Percentiles rank a stretch among this genome's conserved stretches.
Conservation (phyloP, 2,329 filamentous ascomycete species). For the Paracorniculantispora psalliotae region DNA sequence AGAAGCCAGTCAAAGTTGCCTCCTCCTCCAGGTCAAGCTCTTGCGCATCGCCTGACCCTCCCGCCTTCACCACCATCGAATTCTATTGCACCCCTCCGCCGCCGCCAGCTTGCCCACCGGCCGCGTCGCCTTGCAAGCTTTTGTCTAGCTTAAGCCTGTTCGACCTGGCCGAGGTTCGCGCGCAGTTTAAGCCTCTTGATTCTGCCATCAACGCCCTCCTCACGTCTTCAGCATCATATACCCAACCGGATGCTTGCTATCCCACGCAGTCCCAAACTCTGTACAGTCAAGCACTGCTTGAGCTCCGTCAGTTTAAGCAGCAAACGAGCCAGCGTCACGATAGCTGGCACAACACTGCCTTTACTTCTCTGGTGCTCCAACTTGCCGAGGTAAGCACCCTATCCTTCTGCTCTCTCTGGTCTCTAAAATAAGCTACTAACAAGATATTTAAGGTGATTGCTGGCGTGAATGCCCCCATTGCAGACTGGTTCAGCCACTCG, state of each 20-base stretch:
- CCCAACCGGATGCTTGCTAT: neutral
- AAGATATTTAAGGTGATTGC: neutral
- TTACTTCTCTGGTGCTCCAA: neutral
- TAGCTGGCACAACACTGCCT: neutral
- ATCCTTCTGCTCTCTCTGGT: neutral
- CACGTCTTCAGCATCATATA: neutral
- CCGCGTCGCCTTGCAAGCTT: neutral
- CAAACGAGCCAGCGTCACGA: neutral
- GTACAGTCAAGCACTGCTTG: neutral
- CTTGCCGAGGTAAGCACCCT: neutral
- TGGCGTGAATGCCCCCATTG: neutral
- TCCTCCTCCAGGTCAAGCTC: neutral
- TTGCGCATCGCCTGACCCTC: neutral
- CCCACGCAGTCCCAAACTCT: neutral
- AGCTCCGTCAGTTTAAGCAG: neutral
- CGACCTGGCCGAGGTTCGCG: neutral
- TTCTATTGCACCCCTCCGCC: neutral
- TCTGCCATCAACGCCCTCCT: neutral
- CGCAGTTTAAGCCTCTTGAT: neutral
- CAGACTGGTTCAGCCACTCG: neutral
- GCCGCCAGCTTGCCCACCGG: neutral
- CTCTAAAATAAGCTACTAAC: too few relatives aligned
- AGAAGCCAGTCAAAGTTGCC: neutral
- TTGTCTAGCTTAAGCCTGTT: neutral
- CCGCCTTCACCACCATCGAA: neutral